Percentiles rank a stretch among this genome's conserved stretches.
Conservation (phyloP, 2,329 filamentous ascomycete genomes). For the Cladosporium sp. region DNA sequence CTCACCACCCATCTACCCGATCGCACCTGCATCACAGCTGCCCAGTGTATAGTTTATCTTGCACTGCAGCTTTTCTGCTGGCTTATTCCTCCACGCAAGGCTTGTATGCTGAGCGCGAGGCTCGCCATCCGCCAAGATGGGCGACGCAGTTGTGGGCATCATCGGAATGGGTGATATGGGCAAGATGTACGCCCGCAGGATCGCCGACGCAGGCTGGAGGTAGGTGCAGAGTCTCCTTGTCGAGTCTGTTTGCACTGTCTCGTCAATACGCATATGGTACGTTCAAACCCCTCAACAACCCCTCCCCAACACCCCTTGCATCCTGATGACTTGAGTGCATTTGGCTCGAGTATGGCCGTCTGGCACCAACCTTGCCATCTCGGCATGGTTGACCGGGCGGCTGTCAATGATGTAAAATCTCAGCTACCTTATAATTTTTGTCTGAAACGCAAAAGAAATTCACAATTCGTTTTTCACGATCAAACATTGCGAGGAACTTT, state of each 20-base stretch:
- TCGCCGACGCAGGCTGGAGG: constrained; percentile 95
- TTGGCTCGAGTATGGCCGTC: constrained; percentile 97
- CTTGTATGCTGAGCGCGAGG: constrained; percentile 4
- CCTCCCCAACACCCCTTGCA: constrained; percentile 29
- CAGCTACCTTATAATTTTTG: constrained; percentile 91
- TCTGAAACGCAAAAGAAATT: constrained; percentile 63
- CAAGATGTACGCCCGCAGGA: constrained; percentile 89
- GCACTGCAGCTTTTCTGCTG: background rate
- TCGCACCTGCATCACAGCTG: background rate
- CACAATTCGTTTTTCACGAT: constrained; percentile 8
- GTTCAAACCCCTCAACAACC: constrained; percentile 20
- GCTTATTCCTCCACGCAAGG: background rate
- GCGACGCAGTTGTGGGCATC: constrained; percentile 77
- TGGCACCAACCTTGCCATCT: constrained; percentile 65
- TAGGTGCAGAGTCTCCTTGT: constrained; percentile 49
- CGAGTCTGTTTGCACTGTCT: constrained; percentile 11
- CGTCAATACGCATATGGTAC: constrained; percentile 31
- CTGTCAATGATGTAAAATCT: constrained; percentile 98
- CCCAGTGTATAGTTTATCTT: background rate
- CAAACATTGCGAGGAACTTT: constrained; percentile 6
- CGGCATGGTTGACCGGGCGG: constrained; percentile 54
- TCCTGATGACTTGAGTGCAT: constrained; percentile 99
- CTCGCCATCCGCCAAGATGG: constrained; percentile 42
- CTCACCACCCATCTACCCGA: background rate
- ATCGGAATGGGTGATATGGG: constrained; percentile 99